phyloP scores from a whole-genome alignment of 768 basidiomycete genomes.

The Tulasnella sp. region DNA sequence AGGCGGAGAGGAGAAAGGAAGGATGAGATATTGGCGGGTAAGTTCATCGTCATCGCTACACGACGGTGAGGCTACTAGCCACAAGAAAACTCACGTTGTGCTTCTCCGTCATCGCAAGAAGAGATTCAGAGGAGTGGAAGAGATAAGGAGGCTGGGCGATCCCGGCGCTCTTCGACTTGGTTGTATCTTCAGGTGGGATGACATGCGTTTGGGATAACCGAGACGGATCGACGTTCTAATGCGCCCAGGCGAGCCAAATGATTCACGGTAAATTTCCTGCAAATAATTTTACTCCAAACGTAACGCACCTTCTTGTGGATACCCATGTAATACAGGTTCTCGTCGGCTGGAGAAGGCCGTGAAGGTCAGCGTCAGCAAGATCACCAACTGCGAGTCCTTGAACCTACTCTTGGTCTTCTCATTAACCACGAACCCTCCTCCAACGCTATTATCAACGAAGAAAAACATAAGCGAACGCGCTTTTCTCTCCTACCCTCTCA shows the following conservation, averaged over 20 bases:
- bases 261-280: no score
- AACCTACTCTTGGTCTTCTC: constrained; percentile 78
- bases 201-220: constrained; percentile 64
- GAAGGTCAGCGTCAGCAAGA: background rate
- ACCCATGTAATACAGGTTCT: constrained; percentile 92
- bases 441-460: constrained; percentile 51
- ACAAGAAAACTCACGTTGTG: constrained; percentile 62
- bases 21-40: no score
- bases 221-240: constrained; percentile 67
- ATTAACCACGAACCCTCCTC: constrained; percentile 93
- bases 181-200: background rate
- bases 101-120: constrained; percentile 68
- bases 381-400: background rate
- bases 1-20: background rate
- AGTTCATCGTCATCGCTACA: no score
- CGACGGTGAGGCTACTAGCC: background rate
- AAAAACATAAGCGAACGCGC: background rate
- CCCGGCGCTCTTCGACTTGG: background rate
- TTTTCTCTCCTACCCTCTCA: no score
- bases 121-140: constrained; percentile 69
- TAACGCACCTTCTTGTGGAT: constrained; percentile 56
- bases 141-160: constrained; percentile 66
- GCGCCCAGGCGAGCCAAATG: background rate
- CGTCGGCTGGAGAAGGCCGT: constrained; percentile 54
- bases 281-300: no score